Percentiles rank a stretch among this genome's conserved stretches.
phyloP scores from a whole-genome alignment of 2,329 filamentous ascomycete species.

The Fusarium gaditjirri region DNA sequence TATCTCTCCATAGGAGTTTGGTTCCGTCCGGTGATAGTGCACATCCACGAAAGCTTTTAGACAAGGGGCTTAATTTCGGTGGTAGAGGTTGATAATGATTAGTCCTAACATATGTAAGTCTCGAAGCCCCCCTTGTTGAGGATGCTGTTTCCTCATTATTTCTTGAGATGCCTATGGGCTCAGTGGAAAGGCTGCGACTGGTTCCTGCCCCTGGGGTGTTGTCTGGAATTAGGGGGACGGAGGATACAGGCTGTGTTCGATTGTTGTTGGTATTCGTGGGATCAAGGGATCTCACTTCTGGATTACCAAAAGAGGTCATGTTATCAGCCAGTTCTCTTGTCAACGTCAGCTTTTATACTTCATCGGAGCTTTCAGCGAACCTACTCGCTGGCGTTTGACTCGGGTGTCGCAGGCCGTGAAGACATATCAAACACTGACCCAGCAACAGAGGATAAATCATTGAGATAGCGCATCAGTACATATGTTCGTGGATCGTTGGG shows the following conservation, averaged over 20 bases:
- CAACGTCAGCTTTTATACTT: background rate
- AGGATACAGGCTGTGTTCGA: background rate
- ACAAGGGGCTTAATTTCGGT: background rate
- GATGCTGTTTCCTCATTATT: background rate
- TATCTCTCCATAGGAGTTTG: background rate
- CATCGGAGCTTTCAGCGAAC: fast-evolving
- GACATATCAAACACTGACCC: background rate
- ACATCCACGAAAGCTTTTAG: background rate
- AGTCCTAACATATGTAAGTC: background rate
- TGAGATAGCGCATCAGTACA: conserved; percentile 1
- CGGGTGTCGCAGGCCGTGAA: background rate
- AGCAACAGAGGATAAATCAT: conserved; percentile 3
- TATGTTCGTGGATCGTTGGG: background rate
- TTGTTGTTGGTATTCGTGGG: background rate
- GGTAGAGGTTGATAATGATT: background rate
- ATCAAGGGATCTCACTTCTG: background rate
- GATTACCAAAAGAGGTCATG: fast-evolving
- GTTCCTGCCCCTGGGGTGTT: background rate
- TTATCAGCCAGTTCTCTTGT: no score
- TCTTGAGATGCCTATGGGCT: no score
- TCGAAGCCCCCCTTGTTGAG: background rate
- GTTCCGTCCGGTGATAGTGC: background rate
- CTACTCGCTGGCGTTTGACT: background rate
- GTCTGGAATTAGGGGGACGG: background rate
- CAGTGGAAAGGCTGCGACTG: background rate